phyloP scores from a whole-genome alignment of 2,329 filamentous ascomycete genomes.

The Fusarium pininemorale region DNA sequence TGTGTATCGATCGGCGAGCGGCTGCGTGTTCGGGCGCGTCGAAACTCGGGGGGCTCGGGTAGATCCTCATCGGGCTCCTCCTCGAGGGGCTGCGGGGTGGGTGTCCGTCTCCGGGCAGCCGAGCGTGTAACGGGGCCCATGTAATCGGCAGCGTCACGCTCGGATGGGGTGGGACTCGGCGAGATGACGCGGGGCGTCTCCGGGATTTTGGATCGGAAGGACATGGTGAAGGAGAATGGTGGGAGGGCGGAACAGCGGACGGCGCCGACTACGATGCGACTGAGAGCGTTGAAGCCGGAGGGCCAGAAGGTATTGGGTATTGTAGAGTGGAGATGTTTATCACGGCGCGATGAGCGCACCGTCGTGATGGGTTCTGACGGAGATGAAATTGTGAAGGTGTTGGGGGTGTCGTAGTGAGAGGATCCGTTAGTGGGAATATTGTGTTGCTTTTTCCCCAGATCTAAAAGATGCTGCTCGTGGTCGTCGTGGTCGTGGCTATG shows the following conservation, averaged over 20 bases:
- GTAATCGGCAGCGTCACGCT: conserved; percentile 56
- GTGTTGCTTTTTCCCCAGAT: conserved; percentile 39
- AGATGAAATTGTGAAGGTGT: conserved; percentile 33
- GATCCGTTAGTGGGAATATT: conserved; percentile 32
- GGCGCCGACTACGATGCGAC: conserved; percentile 64
- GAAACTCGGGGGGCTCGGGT: conserved; percentile 57
- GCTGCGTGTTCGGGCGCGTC: conserved; percentile 74
- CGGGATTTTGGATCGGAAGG: conserved; percentile 68
- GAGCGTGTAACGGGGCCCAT: conserved; percentile 82
- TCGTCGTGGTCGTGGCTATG: conserved; percentile 39
- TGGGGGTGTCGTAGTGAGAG: conserved; percentile 15
- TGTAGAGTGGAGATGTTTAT: conserved; percentile 58
- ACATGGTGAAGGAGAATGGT: conserved; percentile 66
- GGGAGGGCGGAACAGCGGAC: conserved; percentile 66
- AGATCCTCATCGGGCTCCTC: conserved; percentile 65
- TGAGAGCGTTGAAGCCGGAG: conserved; percentile 57
- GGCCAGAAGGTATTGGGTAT: conserved; percentile 52
- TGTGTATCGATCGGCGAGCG: conserved; percentile 70
- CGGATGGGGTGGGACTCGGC: conserved; percentile 75
- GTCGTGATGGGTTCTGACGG: conserved; percentile 23
- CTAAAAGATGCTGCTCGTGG: conserved; percentile 23
- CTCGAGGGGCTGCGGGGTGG: conserved; percentile 67
- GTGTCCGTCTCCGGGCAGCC: conserved; percentile 65
- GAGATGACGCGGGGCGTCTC: conserved; percentile 88
- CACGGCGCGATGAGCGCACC: conserved; percentile 57